Percentiles rank a stretch among this genome's conserved stretches.
Conservation (phyloP, 768 basidiomycete genomes). For the Suillus hirtellus region DNA sequence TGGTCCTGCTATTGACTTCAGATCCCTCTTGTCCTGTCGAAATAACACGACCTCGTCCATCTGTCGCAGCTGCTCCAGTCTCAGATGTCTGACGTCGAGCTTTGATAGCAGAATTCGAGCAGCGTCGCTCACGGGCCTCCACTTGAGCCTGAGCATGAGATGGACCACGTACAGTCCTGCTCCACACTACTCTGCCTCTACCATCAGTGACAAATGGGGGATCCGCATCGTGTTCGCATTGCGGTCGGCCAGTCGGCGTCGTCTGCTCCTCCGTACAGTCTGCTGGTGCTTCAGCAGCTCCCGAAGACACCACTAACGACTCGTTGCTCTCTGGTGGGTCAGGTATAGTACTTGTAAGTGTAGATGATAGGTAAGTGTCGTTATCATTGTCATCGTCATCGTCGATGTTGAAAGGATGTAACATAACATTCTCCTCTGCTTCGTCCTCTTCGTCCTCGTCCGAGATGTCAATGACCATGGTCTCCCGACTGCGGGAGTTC, state of each 20-base stretch:
- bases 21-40: constrained; percentile 24
- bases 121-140: constrained; percentile 26
- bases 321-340: constrained; percentile 10
- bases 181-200: constrained; percentile 58
- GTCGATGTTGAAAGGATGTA: neutral
- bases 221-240: constrained; percentile 36
- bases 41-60: constrained; percentile 19
- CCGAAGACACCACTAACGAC: constrained; percentile 1
- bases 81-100: constrained; percentile 22
- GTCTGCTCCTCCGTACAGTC: constrained; percentile 4
- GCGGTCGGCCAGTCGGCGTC: constrained; percentile 15
- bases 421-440: constrained; percentile 7
- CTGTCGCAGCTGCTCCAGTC: constrained; percentile 13
- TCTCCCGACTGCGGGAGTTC: constrained; percentile 22
- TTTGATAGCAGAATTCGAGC: constrained; percentile 19
- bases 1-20: constrained; percentile 20
- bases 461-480: constrained; percentile 34
- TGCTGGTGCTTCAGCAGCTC: neutral
- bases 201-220: constrained; percentile 67
- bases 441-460: constrained; percentile 28
- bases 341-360: neutral
- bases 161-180: constrained; percentile 27
- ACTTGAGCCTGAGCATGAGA: constrained; percentile 18
- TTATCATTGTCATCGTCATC: constrained; percentile 4
- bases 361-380: neutral